Evolutionary conservation across 805 yeast genomes (phyloP).

Genomic region (Nakazawaea pomicola): DNA sequence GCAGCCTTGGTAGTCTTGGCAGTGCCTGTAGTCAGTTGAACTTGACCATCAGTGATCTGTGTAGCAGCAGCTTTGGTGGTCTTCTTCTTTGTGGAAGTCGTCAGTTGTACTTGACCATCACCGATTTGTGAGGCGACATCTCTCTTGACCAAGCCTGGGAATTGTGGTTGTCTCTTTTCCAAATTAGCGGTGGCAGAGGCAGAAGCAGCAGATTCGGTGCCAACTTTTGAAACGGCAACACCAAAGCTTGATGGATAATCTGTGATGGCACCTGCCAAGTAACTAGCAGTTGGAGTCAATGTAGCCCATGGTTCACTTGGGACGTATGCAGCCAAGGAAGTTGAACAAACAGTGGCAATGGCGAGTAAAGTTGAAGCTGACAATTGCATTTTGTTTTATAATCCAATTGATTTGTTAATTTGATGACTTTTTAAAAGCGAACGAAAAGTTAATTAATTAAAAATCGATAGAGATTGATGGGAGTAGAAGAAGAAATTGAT

Average conservation of each 20-base stretch:
- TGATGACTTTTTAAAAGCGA: too few relatives aligned
- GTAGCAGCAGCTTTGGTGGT: slow-evolving; percentile 27
- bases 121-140: slow-evolving; percentile 37
- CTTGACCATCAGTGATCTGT: slow-evolving; percentile 43
- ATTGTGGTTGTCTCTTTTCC: background rate
- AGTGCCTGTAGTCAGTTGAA: slow-evolving; percentile 24
- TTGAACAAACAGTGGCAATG: too few relatives aligned
- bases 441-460: too few relatives aligned
- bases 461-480: too few relatives aligned
- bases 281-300: slow-evolving; percentile 54
- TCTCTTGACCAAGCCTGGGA: slow-evolving; percentile 20
- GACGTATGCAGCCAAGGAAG: slow-evolving; percentile 43
- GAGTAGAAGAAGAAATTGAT: slow-evolving; percentile 38
- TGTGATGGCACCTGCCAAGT: slow-evolving; percentile 48
- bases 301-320: slow-evolving; percentile 63
- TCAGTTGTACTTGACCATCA: slow-evolving; percentile 43
- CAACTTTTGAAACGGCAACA: slow-evolving; percentile 33
- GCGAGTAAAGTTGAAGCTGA: too few relatives aligned
- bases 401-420: too few relatives aligned
- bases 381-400: too few relatives aligned
- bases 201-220: slow-evolving; percentile 20
- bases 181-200: slow-evolving; percentile 22
- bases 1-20: slow-evolving; percentile 25
- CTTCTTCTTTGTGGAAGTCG: slow-evolving; percentile 33
- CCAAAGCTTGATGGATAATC: slow-evolving; percentile 57